phyloP scores from a whole-genome alignment of 768 basidiomycete species.

The Boletus pseudo-olivaceus region DNA sequence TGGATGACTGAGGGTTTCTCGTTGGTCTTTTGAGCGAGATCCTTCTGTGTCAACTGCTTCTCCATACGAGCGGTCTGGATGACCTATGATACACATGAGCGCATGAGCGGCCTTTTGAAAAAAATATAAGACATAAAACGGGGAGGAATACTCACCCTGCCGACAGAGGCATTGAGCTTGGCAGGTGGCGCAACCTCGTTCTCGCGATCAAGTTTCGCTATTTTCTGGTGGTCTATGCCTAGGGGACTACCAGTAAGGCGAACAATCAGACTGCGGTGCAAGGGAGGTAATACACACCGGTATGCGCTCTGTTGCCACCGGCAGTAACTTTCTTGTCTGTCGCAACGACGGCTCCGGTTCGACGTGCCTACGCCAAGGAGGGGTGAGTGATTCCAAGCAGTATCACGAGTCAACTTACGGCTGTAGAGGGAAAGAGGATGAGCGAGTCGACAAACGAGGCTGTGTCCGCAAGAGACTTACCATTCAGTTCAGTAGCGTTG shows the following conservation, averaged over 20 bases:
- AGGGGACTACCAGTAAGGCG: not conserved
- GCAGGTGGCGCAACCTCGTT: constrained; percentile 93
- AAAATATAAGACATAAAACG: not conserved
- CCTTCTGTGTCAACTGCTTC: constrained; percentile 83
- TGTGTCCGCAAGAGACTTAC: constrained; percentile 23
- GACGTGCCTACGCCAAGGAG: constrained; percentile 52
- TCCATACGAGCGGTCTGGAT: constrained; percentile 80
- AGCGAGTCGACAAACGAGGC: constrained; percentile 1
- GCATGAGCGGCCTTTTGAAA: not conserved
- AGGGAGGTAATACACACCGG: constrained; percentile 42
- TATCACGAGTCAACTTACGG: constrained; percentile 43
- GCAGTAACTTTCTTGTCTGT: constrained; percentile 77
- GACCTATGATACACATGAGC: constrained; percentile 45
- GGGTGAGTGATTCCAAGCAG: constrained; percentile 5
- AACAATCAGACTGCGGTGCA: not conserved
- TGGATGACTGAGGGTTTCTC: constrained; percentile 86
- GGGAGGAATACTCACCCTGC: constrained; percentile 48
- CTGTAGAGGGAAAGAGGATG: constrained; percentile 32
- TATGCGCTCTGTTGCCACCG: constrained; percentile 74
- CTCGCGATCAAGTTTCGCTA: constrained; percentile 91
- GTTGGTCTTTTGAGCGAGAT: constrained; percentile 88
- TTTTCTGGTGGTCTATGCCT: constrained; percentile 92
- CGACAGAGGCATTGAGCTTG: constrained; percentile 70
- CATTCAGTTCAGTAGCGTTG: constrained; percentile 56
- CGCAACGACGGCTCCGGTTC: constrained; percentile 71